Base-by-base conservation (phyloP, 129 eudicot species). In the sunflower (Helianthus annuus) region DNA sequence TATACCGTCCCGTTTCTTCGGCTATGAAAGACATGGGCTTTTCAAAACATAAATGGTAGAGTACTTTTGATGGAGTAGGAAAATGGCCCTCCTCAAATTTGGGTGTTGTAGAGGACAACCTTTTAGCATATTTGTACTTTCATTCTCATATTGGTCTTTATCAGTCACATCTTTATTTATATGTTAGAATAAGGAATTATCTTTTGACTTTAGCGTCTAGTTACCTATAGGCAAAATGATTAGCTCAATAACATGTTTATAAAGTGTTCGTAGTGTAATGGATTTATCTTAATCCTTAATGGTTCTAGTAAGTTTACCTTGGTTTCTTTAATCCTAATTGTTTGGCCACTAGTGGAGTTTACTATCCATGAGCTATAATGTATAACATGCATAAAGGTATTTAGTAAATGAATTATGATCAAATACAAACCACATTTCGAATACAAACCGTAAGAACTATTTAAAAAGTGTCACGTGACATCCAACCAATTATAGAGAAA, bases 81-180 rank as follows among this genome's bases (percentile, higher is more conserved):
- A 16, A 65, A 65, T 65, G 70, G 22, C 71, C 38, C 42, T 22
- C 42, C 49, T 24, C 66, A 40, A 55, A 3, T 70, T 70, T 16
- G 52, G 66, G 75, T 70, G 55, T 56, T 70, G 13, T 55, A 19
- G 19, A 53, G 54, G 32, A 55, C 75, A 38, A 34, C 75, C 75
- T 39, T 70, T 55, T 38, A 38, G 66, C 53, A 7, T 15, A 56
- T 40, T 55, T 70, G 6, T 48, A 49, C 44, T 48, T 27, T 49
- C 60, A 68, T 68, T 17, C 39, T 16, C 72, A 13, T 55, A 15
- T 55, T 22, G 2, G 40, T 48, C 14, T 54, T 34, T 39, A 8
- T 48, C 14, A 11, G 36, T 52, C 40, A 48, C 54, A 29, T 36
- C 17, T 52, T 10, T 4, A 54, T 38, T 38, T 11, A 17, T 39